Base-by-base conservation (phyloP, 139 green algal species). In the Nannochloris sp. region DNA sequence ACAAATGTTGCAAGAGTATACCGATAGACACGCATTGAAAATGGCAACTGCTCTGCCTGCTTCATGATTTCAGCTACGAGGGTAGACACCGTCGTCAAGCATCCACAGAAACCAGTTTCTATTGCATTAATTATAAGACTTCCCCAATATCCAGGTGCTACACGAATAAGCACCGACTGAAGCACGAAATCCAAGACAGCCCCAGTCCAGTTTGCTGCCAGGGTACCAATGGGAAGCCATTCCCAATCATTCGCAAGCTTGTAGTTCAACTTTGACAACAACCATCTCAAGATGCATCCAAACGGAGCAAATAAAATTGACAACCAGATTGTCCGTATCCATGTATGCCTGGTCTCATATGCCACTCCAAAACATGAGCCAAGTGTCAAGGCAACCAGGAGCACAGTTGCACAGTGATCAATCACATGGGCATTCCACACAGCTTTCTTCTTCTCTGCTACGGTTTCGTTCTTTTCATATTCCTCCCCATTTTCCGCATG, bases 61-160 rank as follows among this genome's bases (percentile, higher is more conserved):
- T 67, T 69, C 6, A 66, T 51, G 46, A 95, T 82, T 81, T 94
- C 87, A 5, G 82, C 71, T 3, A 90, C 76, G 55, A 83, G 86
- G 1, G 87, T 94, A 11, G 83, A 92, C 14, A 94, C 87, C 0
- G 87, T 94, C 63, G 69, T 84, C 12, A 94, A 69, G 15, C 79
- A 78, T 31, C 87, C 87, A 57, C 58, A 67, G 37, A 87, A 80
- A 19, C 87, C 87, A 19, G 58, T 72, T 12, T 78, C 55, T 4
- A 86, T 65, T 3, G 62, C 25, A 2, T 23, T 14, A 11, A 75
- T 57, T 10, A 76, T 23, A 15, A 76, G 37, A 14, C 1, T 24
- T 9, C 61, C 48, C 75, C 71, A 78, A 44, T 75, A 81, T 4
- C 64, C 44, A 15, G 77, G n/a, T 7, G 12, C 19, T 2, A 43